These are phyloP conservation scores for Mycosarcoma maydis DNA, from an alignment of 1,284 basidiomycete genomes.

Conservation along the genomic window DNA sequence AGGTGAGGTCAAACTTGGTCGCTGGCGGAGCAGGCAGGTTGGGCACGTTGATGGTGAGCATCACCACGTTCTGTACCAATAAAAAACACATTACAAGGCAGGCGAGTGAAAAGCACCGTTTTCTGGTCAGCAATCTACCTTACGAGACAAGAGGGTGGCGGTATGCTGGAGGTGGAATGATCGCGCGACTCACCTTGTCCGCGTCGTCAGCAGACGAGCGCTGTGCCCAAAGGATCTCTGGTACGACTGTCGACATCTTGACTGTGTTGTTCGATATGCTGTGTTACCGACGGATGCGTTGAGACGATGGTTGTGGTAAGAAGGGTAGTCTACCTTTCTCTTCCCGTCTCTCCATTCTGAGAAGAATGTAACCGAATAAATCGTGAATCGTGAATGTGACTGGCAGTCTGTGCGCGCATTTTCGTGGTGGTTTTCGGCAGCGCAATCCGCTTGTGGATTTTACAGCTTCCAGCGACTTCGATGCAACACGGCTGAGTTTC, in stretches of 20 bases:
- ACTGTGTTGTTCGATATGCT: background rate
- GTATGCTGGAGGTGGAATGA: background rate
- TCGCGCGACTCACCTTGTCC: conserved; percentile 51
- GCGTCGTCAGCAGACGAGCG: conserved; percentile 57
- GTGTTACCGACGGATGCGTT: background rate
- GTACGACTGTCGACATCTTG: conserved; percentile 52
- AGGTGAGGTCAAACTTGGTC: conserved; percentile 62
- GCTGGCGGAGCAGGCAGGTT: conserved; percentile 59
- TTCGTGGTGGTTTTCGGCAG: no score
- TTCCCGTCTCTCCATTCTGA: conserved; percentile 17
- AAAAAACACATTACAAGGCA: no score
- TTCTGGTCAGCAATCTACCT: no score
- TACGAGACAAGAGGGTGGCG: no score
- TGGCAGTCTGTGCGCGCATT: conserved; percentile 7
- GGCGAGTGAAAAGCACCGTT: no score
- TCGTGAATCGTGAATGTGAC: background rate
- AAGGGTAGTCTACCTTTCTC: background rate
- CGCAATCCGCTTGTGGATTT: no score
- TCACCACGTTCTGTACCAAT: conserved; percentile 52
- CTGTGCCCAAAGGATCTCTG: conserved; percentile 67
- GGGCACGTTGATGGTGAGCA: conserved; percentile 66
- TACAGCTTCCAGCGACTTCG: conserved; percentile 46
- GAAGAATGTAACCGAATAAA: conserved; percentile 7
- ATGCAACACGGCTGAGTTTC: conserved; percentile 1
- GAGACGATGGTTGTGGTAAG: background rate